A percentile compares a stretch with the other conserved stretches of the same genome.
phyloP scores from a whole-genome alignment of 2,329 filamentous ascomycete genomes.

The Huntiella moniliformis region DNA sequence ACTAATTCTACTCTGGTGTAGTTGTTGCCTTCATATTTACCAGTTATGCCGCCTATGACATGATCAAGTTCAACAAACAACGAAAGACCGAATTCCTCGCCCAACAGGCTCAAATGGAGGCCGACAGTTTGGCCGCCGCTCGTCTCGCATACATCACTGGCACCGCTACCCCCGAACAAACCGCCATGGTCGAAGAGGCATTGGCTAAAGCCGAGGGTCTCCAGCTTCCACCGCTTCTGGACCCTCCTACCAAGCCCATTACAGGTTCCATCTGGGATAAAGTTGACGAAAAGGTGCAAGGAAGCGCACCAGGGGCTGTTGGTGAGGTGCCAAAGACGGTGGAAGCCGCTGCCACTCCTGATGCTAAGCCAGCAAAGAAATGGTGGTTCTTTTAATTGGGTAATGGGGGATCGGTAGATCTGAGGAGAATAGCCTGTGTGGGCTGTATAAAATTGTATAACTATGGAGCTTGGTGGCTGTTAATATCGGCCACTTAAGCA shows the following conservation, averaged over 20 bases:
- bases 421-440: conserved; percentile 11
- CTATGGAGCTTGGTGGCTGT: conserved; percentile 15
- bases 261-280: conserved; percentile 12
- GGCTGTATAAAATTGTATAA: conserved; percentile 24
- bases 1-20: conserved; percentile 14
- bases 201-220: conserved; percentile 29
- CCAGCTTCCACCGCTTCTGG: conserved; percentile 33
- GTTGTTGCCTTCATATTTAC: conserved; percentile 36
- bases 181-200: conserved; percentile 36
- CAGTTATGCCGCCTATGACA: conserved; percentile 41
- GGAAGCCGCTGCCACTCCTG: not conserved
- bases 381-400: conserved; percentile 11
- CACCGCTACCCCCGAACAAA: conserved; percentile 36
- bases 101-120: conserved; percentile 33
- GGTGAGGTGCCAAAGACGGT: too few species aligned
- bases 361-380: conserved; percentile 14
- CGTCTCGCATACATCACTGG: conserved; percentile 42
- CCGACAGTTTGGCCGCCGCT: conserved; percentile 36
- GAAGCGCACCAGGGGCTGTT: not conserved
- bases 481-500: too few species aligned
- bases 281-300: conserved; percentile 12
- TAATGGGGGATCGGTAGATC: not conserved
- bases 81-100: conserved; percentile 39
- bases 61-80: conserved; percentile 41
- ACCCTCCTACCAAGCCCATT: conserved; percentile 22